Evolutionary conservation across 2,329 filamentous ascomycete genomes (phyloP).

Genomic region (Beauveria sp.): DNA sequence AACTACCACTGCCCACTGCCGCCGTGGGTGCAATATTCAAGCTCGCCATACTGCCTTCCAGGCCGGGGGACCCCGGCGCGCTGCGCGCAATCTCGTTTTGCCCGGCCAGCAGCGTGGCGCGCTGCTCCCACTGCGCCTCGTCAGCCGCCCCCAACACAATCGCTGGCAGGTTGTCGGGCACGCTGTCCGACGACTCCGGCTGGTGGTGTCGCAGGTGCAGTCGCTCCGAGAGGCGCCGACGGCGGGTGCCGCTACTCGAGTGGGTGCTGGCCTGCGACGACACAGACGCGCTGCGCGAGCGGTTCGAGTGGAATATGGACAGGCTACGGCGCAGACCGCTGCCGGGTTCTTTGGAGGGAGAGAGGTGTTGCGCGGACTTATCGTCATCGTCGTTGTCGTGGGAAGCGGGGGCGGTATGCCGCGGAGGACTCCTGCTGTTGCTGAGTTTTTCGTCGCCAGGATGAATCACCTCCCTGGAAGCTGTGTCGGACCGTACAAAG

Average conservation of each 20-base stretch:
- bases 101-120: constrained; percentile 80
- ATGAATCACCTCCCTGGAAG: constrained; percentile 68
- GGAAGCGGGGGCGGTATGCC: constrained; percentile 7
- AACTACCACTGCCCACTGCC: constrained; percentile 22
- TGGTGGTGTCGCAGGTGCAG: constrained; percentile 53
- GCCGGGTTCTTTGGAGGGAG: constrained; percentile 20
- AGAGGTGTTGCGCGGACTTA: constrained; percentile 21
- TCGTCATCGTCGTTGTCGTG: constrained; percentile 18
- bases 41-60: background rate
- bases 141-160: constrained; percentile 46
- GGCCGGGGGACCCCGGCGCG: constrained; percentile 30
- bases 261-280: constrained; percentile 33
- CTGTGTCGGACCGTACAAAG: constrained; percentile 78
- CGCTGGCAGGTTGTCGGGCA: constrained; percentile 73
- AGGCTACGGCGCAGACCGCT: constrained; percentile 33
- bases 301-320: constrained; percentile 37
- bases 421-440: constrained; percentile 16
- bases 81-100: constrained; percentile 44
- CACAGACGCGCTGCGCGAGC: constrained; percentile 41
- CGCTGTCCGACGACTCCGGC: constrained; percentile 58
- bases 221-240: constrained; percentile 55
- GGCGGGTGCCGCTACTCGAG: constrained; percentile 14
- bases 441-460: constrained; percentile 43
- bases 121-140: constrained; percentile 83
- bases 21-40: constrained; percentile 14